Conservation (phyloP, 2,329 filamentous ascomycete genomes). For the Colletotrichum tropicicola region DNA sequence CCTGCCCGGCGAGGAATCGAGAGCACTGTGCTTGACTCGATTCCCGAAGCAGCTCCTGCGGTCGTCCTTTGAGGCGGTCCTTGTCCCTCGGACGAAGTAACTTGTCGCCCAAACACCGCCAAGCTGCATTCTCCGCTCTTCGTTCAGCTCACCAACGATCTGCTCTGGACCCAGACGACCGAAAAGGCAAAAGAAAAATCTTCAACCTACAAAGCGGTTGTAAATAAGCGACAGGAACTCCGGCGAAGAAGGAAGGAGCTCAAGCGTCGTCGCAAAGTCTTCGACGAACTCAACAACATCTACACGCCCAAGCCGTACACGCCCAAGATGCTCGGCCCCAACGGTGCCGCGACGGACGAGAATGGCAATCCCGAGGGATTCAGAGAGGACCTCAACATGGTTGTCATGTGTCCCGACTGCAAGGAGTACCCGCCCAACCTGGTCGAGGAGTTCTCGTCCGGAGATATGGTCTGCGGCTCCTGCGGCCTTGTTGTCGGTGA, state of each 20-base stretch:
- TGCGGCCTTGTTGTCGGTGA: conserved; percentile 92
- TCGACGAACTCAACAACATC: conserved; percentile 52
- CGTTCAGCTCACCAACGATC: conserved; percentile 61
- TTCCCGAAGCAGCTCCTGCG: not conserved
- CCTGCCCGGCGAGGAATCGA: conserved; percentile 6
- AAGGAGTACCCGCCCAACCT: conserved; percentile 91
- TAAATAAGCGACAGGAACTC: conserved; percentile 43
- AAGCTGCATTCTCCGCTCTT: conserved; percentile 79
- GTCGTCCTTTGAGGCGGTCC: conserved; percentile 18
- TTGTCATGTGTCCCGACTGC: conserved; percentile 90
- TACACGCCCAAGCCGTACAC: conserved; percentile 51
- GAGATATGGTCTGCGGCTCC: conserved; percentile 91
- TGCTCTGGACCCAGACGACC: conserved; percentile 45
- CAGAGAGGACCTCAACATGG: conserved; percentile 87
- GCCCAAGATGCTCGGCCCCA: conserved; percentile 56
- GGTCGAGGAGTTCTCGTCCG: conserved; percentile 89
- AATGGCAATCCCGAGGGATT: conserved; percentile 51
- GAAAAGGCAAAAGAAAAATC: conserved; percentile 29
- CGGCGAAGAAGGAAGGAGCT: conserved; percentile 43
- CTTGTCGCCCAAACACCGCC: conserved; percentile 48
- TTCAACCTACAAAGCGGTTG: conserved; percentile 35
- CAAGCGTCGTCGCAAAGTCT: conserved; percentile 47
- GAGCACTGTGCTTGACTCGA: not conserved
- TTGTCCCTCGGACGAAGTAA: not conserved
- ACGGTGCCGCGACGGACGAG: conserved; percentile 34